Conservation (phyloP, 2,329 filamentous ascomycete genomes). For the Diaporthe citriasiana region DNA sequence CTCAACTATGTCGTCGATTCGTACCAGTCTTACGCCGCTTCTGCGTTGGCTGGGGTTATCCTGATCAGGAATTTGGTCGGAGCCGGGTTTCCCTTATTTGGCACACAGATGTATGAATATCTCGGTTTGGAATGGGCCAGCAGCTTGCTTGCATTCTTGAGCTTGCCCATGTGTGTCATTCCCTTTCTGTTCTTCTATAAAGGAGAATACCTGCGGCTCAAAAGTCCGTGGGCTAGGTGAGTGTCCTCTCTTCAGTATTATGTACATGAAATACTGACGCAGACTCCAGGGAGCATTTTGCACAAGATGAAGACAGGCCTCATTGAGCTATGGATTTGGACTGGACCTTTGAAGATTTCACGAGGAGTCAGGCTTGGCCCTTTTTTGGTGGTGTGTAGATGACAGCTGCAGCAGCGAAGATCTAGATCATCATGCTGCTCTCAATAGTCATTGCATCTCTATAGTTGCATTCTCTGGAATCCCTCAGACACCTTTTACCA, state of each 20-base stretch:
- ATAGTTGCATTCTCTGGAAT: neutral
- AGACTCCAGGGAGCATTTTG: conserved; percentile 29
- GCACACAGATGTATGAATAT: conserved; percentile 65
- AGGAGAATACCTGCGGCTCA: conserved; percentile 57
- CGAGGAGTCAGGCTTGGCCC: neutral
- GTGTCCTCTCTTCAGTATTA: fast-evolving
- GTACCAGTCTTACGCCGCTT: conserved; percentile 25
- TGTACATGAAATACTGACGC: neutral
- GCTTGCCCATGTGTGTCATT: conserved; percentile 62
- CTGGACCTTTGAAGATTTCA: neutral
- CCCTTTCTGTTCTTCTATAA: conserved; percentile 68
- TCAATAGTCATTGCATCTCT: no score
- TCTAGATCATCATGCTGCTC: neutral
- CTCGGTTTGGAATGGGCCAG: conserved; percentile 63
- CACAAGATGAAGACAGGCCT: conserved; percentile 37
- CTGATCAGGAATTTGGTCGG: conserved; percentile 69
- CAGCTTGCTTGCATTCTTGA: conserved; percentile 63
- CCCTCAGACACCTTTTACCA: no score
- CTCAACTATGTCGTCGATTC: conserved; percentile 39
- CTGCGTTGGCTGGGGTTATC: conserved; percentile 48
- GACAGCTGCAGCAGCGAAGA: neutral
- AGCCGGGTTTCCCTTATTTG: conserved; percentile 72
- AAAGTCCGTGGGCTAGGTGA: conserved; percentile 51
- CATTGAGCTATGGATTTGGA: neutral
- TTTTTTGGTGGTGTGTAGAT: neutral